Conservation (phyloP, 768 basidiomycete genomes). For the Phylloporus arenicola region DNA sequence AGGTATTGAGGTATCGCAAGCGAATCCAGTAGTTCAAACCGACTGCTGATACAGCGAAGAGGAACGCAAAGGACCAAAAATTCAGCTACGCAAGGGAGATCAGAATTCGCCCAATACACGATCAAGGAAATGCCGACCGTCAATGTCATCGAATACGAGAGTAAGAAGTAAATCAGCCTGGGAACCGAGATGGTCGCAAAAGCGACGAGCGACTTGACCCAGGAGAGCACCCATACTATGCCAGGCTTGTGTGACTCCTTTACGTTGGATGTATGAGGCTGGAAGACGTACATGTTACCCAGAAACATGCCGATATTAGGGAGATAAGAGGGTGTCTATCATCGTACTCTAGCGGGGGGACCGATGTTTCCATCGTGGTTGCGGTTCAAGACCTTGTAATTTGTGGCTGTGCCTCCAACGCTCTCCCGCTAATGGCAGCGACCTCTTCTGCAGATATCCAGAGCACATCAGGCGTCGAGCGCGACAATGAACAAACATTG, state of each 20-base stretch:
- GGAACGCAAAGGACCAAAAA: conserved; percentile 83
- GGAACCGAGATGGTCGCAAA: conserved; percentile 84
- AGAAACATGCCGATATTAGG: conserved; percentile 75
- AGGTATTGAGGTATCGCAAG: conserved; percentile 72
- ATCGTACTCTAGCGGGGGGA: conserved; percentile 19
- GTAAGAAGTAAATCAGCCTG: conserved; percentile 64
- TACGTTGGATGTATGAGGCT: not conserved
- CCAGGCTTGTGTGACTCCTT: conserved; percentile 1
- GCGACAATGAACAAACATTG: conserved; percentile 37
- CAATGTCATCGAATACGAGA: conserved; percentile 86
- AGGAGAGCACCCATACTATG: conserved; percentile 77
- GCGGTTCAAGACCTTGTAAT: conserved; percentile 15
- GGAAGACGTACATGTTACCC: conserved; percentile 66
- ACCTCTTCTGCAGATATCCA: conserved; percentile 35
- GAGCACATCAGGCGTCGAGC: conserved; percentile 27
- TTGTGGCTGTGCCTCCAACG: conserved; percentile 26
- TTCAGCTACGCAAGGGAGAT: conserved; percentile 54
- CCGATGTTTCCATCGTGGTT: conserved; percentile 23
- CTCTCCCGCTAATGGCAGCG: conserved; percentile 23
- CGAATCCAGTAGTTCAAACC: conserved; percentile 82
- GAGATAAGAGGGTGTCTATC: conserved; percentile 70
- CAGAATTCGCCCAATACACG: not conserved
- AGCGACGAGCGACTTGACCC: conserved; percentile 65
- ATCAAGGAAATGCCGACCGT: conserved; percentile 47
- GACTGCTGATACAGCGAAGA: conserved; percentile 63